Conservation (phyloP, 2,329 filamentous ascomycete genomes). For the Fusarium sp. region DNA sequence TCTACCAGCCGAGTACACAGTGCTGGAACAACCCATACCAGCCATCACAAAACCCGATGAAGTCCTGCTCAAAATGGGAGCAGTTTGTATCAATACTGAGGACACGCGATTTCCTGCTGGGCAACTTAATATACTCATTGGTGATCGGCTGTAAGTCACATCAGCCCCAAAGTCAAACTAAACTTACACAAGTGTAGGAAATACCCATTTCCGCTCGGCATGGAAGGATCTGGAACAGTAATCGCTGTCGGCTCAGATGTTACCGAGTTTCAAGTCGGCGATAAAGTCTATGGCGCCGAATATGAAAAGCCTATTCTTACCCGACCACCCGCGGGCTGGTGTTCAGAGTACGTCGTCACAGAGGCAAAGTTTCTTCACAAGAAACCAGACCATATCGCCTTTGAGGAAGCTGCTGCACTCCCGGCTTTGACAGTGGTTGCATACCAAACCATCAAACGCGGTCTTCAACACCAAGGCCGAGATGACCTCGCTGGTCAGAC, state of each 20-base stretch:
- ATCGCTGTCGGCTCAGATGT: constrained; percentile 45
- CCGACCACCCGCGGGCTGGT: constrained; percentile 47
- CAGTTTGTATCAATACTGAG: constrained; percentile 50
- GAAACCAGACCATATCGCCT: constrained; percentile 48
- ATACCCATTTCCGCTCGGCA: constrained; percentile 43
- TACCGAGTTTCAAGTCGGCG: constrained; percentile 47
- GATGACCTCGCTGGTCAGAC: constrained; percentile 60
- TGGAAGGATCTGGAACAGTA: constrained; percentile 51
- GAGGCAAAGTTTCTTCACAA: constrained; percentile 50
- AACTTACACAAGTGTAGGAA: constrained; percentile 4
- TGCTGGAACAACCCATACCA: constrained; percentile 57
- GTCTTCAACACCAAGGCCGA: constrained; percentile 51
- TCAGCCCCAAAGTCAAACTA: neutral
- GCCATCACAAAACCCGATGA: constrained; percentile 56
- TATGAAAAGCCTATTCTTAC: constrained; percentile 53
- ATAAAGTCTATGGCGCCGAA: constrained; percentile 54
- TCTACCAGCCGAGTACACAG: constrained; percentile 52
- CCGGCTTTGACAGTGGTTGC: constrained; percentile 55
- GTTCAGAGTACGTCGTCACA: constrained; percentile 55
- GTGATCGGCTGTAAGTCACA: constrained; percentile 43
- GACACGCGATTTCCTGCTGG: constrained; percentile 51
- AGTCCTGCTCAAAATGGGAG: constrained; percentile 56
- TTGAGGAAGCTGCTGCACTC: constrained; percentile 53
- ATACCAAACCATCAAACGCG: constrained; percentile 56
- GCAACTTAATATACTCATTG: constrained; percentile 38